Evolutionary conservation across 805 yeast species (phyloP).

Genomic region (Kodamaea neixiangensis): DNA sequence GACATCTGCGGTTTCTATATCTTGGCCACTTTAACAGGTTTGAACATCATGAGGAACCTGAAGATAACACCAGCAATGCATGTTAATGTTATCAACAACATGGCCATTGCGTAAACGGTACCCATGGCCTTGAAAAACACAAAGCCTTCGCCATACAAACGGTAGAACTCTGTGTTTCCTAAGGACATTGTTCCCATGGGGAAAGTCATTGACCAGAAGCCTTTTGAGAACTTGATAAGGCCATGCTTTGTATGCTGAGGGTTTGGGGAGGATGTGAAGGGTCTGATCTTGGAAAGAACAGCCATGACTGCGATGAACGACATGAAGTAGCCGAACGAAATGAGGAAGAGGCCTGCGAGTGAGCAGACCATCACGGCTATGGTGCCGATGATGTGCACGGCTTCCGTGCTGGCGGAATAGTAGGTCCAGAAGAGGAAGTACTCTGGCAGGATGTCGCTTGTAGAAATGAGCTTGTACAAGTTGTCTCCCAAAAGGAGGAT

Average conservation of each 20-base stretch:
- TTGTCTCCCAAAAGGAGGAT: slow-evolving; percentile 56
- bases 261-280: slow-evolving; percentile 35
- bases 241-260: slow-evolving; percentile 20
- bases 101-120: slow-evolving; percentile 57
- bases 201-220: slow-evolving; percentile 83
- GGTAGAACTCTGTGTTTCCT: slow-evolving; percentile 53
- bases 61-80: slow-evolving; percentile 34
- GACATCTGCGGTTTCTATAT: no score
- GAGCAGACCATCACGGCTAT: slow-evolving; percentile 14
- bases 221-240: slow-evolving; percentile 21
- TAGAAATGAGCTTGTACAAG: slow-evolving; percentile 16
- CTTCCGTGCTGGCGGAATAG: background rate
- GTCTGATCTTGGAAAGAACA: slow-evolving; percentile 43
- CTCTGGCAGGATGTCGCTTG: slow-evolving; percentile 3
- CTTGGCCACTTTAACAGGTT: background rate
- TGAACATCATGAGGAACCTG: slow-evolving; percentile 4
- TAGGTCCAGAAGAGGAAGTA: background rate
- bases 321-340: slow-evolving; percentile 59
- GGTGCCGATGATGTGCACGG: slow-evolving; percentile 4
- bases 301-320: slow-evolving; percentile 39
- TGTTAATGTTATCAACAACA: slow-evolving; percentile 44
- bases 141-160: slow-evolving; percentile 33
- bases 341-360: slow-evolving; percentile 43
- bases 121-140: slow-evolving; percentile 63
- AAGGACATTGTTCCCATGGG: slow-evolving; percentile 77